phyloP scores from a whole-genome alignment of 306 rosid species.

The Fagus crenata region DNA sequence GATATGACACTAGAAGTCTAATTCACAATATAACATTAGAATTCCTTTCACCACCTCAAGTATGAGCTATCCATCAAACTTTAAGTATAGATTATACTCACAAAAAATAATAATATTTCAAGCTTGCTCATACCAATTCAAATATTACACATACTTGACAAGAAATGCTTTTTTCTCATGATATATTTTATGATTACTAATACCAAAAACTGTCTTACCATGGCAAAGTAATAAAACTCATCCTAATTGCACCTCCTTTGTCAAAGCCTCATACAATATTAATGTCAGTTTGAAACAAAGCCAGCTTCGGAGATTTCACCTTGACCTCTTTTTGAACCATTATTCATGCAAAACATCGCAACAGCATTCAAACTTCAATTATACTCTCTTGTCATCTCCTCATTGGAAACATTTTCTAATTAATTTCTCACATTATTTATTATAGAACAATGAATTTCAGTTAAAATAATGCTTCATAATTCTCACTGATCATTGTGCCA shows the following conservation, averaged over 20 bases:
- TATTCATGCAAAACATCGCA: not conserved
- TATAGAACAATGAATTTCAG: not conserved
- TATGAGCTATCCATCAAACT: no score
- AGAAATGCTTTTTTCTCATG: not conserved
- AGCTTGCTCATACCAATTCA: not conserved
- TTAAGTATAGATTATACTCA: no score
- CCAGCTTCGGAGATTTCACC: not conserved
- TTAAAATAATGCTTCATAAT: not conserved
- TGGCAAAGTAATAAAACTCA: not conserved
- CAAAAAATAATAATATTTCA: not conserved
- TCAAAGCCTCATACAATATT: not conserved
- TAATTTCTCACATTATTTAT: not conserved
- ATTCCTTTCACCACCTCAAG: no score
- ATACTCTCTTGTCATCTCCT: not conserved
- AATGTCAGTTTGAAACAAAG: not conserved
- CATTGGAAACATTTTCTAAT: not conserved
- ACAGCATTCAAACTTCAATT: not conserved
- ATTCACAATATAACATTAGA: no score
- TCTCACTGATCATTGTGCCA: not conserved
- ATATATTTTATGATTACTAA: not conserved
- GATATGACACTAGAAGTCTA: not conserved
- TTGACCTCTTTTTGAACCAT: not conserved
- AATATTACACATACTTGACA: not conserved
- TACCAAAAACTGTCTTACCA: not conserved
- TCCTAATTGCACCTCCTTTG: not conserved